These are phyloP conservation scores for Penicillium oxalicum DNA, from an alignment of 2,329 filamentous ascomycete genomes.

Conservation along the genomic window DNA sequence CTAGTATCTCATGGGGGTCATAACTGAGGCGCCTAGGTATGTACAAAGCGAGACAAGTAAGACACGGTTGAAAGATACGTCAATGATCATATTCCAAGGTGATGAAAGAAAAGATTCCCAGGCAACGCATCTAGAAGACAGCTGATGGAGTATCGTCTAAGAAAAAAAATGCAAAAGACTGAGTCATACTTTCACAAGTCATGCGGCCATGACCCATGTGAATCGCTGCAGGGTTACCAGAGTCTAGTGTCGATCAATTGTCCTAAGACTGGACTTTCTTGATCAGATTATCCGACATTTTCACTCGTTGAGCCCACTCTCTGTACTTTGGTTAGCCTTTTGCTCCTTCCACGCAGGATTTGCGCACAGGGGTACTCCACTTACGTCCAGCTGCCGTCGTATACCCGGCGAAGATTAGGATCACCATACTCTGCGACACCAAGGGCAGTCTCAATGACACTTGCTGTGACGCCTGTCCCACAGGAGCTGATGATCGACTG, in stretches of 20 bases:
- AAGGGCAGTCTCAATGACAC: conserved; percentile 81
- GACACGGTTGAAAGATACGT: background rate
- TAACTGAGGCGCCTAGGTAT: no score
- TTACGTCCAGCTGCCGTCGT: conserved; percentile 98
- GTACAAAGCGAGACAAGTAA: background rate
- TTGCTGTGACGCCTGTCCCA: conserved; percentile 90
- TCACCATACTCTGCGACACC: conserved; percentile 69
- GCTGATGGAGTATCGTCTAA: conserved; percentile 3
- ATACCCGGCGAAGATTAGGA: conserved; percentile 64
- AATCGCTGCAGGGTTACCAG: no score
- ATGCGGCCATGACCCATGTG: no score
- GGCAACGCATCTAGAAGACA: background rate
- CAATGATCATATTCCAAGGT: background rate
- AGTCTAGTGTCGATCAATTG: no score
- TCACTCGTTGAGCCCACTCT: conserved; percentile 48
- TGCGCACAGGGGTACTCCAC: conserved; percentile 35
- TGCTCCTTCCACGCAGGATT: background rate
- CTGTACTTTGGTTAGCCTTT: conserved; percentile 19
- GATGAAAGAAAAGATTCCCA: background rate
- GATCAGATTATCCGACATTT: conserved; percentile 43
- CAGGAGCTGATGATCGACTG: conserved; percentile 84
- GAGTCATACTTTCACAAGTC: background rate
- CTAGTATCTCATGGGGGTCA: no score
- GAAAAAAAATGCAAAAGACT: background rate
- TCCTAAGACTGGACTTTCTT: conserved; percentile 28